phyloP scores from a whole-genome alignment of 2,329 filamentous ascomycete genomes.

The Trichoderma afroharzianum region DNA sequence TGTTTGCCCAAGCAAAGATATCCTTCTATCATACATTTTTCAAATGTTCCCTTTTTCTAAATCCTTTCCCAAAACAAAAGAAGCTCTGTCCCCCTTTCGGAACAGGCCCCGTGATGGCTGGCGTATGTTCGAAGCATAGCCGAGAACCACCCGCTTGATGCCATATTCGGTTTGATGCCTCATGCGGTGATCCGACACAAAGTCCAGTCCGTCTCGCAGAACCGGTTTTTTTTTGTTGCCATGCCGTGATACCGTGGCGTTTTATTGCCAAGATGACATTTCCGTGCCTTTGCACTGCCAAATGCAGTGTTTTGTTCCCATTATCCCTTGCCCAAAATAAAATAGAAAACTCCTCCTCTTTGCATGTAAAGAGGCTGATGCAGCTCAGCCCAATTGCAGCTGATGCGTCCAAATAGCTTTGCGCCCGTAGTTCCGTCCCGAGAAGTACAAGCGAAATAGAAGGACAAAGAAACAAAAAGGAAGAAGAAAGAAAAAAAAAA shows the following conservation, averaged over 20 bases:
- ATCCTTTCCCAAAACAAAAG: slow-evolving; percentile 2
- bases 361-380: slow-evolving; percentile 9
- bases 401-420: background rate
- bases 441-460: background rate
- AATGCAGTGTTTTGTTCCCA: background rate
- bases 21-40: slow-evolving; percentile 17
- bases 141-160: background rate
- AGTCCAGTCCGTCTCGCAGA: background rate
- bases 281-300: background rate
- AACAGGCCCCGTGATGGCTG: background rate
- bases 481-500: background rate
- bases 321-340: slow-evolving; percentile 2
- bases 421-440: background rate
- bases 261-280: background rate
- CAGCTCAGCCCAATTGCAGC: slow-evolving; percentile 5
- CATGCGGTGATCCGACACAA: background rate
- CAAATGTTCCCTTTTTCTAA: slow-evolving; percentile 13
- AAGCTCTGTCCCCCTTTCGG: background rate
- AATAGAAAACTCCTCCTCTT: background rate
- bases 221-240: background rate
- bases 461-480: background rate
- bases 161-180: background rate
- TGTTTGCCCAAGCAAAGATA: slow-evolving; percentile 8
- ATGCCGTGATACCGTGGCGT: slow-evolving; percentile 9
- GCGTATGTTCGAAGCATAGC: background rate